Evolutionary conservation across 129 eudicot genomes (phyloP).

Genomic region (Solidago caesia): DNA sequence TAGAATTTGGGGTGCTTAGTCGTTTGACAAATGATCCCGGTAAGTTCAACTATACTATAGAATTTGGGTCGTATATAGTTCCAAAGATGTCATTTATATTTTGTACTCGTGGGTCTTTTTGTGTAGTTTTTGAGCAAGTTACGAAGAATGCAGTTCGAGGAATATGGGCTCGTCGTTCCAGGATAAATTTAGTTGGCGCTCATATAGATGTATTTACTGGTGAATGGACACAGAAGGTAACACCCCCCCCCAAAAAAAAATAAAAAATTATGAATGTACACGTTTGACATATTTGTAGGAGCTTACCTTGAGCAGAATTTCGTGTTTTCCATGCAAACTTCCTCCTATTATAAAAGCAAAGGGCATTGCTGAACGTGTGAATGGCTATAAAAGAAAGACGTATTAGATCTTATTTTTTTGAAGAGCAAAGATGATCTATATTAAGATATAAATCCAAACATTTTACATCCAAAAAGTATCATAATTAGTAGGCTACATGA

Average conservation of each 20-base stretch:
- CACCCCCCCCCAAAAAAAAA: background rate
- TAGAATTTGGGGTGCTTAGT: constrained; percentile 96
- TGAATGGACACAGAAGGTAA: constrained; percentile 99
- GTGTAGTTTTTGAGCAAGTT: constrained; percentile 93
- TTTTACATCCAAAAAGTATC: too few relatives aligned
- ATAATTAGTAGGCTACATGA: too few relatives aligned
- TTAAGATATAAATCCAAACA: too few relatives aligned
- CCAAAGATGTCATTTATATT: background rate
- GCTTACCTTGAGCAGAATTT: too few relatives aligned
- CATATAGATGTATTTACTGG: constrained; percentile 96
- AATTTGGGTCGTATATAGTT: background rate
- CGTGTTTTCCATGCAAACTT: too few relatives aligned
- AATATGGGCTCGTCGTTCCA: constrained; percentile 96
- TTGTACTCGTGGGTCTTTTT: constrained; percentile 9
- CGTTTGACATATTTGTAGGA: too few relatives aligned
- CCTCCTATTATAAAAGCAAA: too few relatives aligned
- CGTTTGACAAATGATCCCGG: constrained; percentile 92
- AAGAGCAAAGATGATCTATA: too few relatives aligned
- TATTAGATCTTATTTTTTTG: too few relatives aligned
- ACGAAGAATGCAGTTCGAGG: constrained; percentile 94
- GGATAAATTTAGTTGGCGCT: constrained; percentile 91
- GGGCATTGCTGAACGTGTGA: too few relatives aligned
- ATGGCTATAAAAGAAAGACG: too few relatives aligned
- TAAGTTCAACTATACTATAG: constrained; percentile 35
- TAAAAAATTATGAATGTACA: background rate